Percentiles rank a stretch among this genome's conserved stretches.
Evolutionary conservation across 179 eudicot genomes (phyloP).

Genomic region (Beta corolliflora): DNA sequence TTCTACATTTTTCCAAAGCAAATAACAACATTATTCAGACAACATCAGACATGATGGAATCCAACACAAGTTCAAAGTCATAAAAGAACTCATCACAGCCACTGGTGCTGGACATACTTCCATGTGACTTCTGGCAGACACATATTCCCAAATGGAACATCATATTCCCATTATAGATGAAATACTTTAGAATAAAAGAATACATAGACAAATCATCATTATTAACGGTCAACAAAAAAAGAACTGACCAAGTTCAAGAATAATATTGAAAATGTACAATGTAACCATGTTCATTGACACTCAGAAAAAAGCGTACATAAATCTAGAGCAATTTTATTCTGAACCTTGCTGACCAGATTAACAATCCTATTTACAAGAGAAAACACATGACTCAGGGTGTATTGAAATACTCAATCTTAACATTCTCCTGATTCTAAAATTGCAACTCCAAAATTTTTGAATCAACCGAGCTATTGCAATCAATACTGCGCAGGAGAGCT

Average conservation of each 20-base stretch:
- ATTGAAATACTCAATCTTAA: not conserved
- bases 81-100: constrained; percentile 9
- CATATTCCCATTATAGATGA: not conserved
- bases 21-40: not conserved
- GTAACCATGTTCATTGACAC: not conserved
- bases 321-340: constrained; percentile 19
- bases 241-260: not conserved
- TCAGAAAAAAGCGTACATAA: constrained; percentile 19
- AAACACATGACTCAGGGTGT: constrained; percentile 18
- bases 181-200: no score
- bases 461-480: constrained; percentile 3
- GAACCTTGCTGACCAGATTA: constrained; percentile 19
- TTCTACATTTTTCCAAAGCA: no score
- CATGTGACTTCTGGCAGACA: not conserved
- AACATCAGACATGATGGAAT: not conserved
- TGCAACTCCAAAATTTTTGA: constrained; percentile 16
- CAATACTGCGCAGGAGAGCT: constrained; percentile 19
- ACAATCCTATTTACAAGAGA: constrained; percentile 39
- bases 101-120: not conserved
- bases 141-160: not conserved
- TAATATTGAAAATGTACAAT: constrained; percentile 11
- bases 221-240: not conserved
- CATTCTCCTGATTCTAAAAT: constrained; percentile 21
- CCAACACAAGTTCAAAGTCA: constrained; percentile 1
- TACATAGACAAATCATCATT: not conserved